Evolutionary conservation across 148 eudicot genomes (phyloP), one percentile per base, ranked within the genome.

Genomic region (Heliamphora exappendiculata): DNA sequence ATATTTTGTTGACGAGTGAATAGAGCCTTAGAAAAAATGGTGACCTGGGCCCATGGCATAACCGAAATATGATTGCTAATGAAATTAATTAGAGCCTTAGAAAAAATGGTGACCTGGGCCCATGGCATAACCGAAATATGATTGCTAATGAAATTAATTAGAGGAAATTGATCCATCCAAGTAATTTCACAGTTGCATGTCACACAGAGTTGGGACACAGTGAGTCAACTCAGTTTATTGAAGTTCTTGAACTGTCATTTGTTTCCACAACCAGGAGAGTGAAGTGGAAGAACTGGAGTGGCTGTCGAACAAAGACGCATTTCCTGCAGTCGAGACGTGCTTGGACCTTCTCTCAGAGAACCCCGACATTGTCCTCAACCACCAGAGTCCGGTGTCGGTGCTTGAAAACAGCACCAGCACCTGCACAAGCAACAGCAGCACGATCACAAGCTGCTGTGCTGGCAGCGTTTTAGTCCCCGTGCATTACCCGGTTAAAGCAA

Each of bases 281-380:
- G 90, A 70, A 20, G 95, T 91, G 86, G 98, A 91, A 81, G 98
- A 93, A 53, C 82, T 93, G 42, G 93, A 89, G 58, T 93, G 98
- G 98, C 76, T 91, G 42, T 88, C 87, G 1, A 91, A 93, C 89
- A 91, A 91, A 72, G 96, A 93, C 58, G 90, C 96, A 1, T 93
- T 93, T 69, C 93, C 96, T 0, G 80, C 88, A 41, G 84, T 91
- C n/a, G 98, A 93, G 79, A 82, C 94, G 29, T 87, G 89, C 24
- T 81, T 87, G 55, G 96, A 84, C 79, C 80, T 91, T 16, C 67
- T 89, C 31, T 82, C 88, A 1, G 83, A 84, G 14, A 79, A 87
- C 72, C 85, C 88, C 0, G 80, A 57, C 55, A 75, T 76, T 22
- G 67, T 70, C 0, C 31, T 58, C 36, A 77, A 70, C 67, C 89